Evolutionary conservation across 75 land plant genomes (phyloP).

Genomic region (Pinus tabuliformis): DNA sequence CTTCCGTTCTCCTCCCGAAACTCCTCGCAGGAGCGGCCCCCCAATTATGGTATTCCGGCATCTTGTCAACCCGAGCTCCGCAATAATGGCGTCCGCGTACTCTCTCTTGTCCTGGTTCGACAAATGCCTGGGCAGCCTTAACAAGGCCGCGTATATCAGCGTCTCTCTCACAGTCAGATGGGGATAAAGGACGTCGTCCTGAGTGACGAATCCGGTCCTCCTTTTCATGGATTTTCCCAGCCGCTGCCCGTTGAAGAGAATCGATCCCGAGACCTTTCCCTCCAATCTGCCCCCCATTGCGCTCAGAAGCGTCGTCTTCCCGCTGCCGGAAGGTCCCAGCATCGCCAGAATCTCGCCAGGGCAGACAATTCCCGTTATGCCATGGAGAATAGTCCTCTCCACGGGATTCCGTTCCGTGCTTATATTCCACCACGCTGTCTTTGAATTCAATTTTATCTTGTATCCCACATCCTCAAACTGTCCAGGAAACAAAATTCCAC

Average conservation of each 20-base stretch:
- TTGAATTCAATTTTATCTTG: conserved; percentile 22
- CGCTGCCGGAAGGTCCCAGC: conserved; percentile 88
- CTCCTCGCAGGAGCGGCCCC: conserved; percentile 32
- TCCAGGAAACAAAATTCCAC: too few relatives aligned
- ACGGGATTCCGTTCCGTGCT: conserved; percentile 8
- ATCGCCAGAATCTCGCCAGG: conserved; percentile 81
- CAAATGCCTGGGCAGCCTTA: conserved; percentile 44
- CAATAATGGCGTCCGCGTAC: conserved; percentile 52
- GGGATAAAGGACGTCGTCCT: conserved; percentile 81
- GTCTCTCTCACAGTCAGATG: conserved; percentile 86
- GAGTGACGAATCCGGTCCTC: conserved; percentile 71
- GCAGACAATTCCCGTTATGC: conserved; percentile 57
- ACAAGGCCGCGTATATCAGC: conserved; percentile 63
- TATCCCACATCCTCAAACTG: conserved; percentile 55
- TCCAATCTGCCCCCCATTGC: conserved; percentile 63
- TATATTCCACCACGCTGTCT: background rate
- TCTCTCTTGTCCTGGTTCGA: conserved; percentile 24
- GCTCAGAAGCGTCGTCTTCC: conserved; percentile 73
- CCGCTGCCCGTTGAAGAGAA: conserved; percentile 30
- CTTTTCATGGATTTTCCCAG: conserved; percentile 19
- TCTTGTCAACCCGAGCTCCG: conserved; percentile 57
- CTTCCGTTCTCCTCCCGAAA: conserved; percentile 60
- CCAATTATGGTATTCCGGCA: conserved; percentile 48
- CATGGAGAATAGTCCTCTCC: conserved; percentile 50
- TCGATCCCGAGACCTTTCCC: conserved; percentile 30